phyloP scores from a whole-genome alignment of 495 filamentous ascomycete genomes.

The Trichoderma gamsii region DNA sequence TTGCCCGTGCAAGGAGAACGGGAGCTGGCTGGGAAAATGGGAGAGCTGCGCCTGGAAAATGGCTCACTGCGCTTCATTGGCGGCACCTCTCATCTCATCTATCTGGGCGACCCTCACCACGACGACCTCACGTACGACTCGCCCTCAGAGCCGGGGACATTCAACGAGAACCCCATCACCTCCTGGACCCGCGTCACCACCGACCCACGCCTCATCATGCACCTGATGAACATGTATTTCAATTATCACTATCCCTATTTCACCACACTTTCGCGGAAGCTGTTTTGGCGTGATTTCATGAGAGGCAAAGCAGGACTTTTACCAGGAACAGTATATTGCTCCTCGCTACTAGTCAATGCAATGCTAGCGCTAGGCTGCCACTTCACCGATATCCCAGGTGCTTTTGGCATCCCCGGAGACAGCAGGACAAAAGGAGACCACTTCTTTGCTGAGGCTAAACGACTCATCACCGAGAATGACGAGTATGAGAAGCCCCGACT shows the following conservation, averaged over 20 bases:
- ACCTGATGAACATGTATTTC: slow-evolving; percentile 96
- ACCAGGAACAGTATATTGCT: slow-evolving; percentile 67
- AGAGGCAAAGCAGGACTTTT: slow-evolving; percentile 41
- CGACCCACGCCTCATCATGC: slow-evolving; percentile 70
- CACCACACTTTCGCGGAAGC: slow-evolving; percentile 78
- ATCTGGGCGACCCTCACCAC: slow-evolving; percentile 52
- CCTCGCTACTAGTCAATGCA: slow-evolving; percentile 83
- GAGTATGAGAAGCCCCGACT: slow-evolving; percentile 86
- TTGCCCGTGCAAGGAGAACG: slow-evolving; percentile 66
- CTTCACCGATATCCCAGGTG: slow-evolving; percentile 72
- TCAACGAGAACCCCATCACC: slow-evolving; percentile 56
- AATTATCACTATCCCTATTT: slow-evolving; percentile 98
- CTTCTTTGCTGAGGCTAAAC: slow-evolving; percentile 93
- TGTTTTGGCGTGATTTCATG: slow-evolving; percentile 84
- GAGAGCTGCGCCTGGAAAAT: slow-evolving; percentile 78
- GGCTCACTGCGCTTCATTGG: slow-evolving; percentile 90
- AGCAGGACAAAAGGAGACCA: slow-evolving; percentile 88
- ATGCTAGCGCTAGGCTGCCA: slow-evolving; percentile 96
- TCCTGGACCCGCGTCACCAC: slow-evolving; percentile 86
- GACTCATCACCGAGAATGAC: slow-evolving; percentile 82
- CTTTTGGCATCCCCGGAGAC: slow-evolving; percentile 62
- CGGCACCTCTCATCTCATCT: slow-evolving; percentile 90
- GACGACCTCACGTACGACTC: slow-evolving; percentile 28
- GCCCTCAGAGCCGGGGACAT: slow-evolving; percentile 38
- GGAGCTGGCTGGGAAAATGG: slow-evolving; percentile 88